phyloP scores from a whole-genome alignment of 257 asterid genomes.

The Nicotiana obtusifolia region DNA sequence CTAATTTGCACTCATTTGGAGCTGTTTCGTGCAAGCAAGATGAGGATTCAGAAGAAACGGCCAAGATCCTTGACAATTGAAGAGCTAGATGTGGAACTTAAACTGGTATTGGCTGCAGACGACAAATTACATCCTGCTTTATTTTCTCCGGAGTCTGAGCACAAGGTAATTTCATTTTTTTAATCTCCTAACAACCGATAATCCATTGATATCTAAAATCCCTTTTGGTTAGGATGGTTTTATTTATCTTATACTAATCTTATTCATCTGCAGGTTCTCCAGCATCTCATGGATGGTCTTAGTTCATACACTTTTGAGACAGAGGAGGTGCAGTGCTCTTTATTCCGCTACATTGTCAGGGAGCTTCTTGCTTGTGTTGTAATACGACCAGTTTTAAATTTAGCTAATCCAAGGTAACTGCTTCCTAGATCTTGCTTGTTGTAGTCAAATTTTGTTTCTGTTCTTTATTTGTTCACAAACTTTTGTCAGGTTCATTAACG shows the following conservation, averaged over 20 bases:
- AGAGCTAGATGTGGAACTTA: conserved; percentile 63
- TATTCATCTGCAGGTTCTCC: conserved; percentile 68
- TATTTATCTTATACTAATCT: neutral
- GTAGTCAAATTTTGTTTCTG: conserved; percentile 12
- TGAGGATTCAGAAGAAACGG: conserved; percentile 51
- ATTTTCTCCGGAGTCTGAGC: conserved; percentile 94
- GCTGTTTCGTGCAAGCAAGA: conserved; percentile 63
- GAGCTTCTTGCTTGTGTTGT: conserved; percentile 95
- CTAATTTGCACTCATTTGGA: conserved; percentile 58
- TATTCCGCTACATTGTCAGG: conserved; percentile 60
- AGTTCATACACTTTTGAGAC: conserved; percentile 62
- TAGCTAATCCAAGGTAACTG: conserved; percentile 73
- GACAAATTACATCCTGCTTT: conserved; percentile 84
- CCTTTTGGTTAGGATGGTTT: neutral
- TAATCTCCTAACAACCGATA: neutral
- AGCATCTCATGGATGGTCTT: conserved; percentile 82
- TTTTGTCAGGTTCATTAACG: conserved; percentile 77
- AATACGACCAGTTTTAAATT: conserved; percentile 86
- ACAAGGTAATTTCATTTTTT: conserved; percentile 53
- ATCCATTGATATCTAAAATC: neutral
- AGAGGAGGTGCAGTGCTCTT: conserved; percentile 73
- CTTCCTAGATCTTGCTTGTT: conserved; percentile 13
- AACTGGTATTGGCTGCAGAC: conserved; percentile 66
- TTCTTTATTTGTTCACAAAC: conserved; percentile 25
- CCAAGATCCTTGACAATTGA: conserved; percentile 44